phyloP scores from a whole-genome alignment of 2,329 filamentous ascomycete species.

The Beauveria australis region DNA sequence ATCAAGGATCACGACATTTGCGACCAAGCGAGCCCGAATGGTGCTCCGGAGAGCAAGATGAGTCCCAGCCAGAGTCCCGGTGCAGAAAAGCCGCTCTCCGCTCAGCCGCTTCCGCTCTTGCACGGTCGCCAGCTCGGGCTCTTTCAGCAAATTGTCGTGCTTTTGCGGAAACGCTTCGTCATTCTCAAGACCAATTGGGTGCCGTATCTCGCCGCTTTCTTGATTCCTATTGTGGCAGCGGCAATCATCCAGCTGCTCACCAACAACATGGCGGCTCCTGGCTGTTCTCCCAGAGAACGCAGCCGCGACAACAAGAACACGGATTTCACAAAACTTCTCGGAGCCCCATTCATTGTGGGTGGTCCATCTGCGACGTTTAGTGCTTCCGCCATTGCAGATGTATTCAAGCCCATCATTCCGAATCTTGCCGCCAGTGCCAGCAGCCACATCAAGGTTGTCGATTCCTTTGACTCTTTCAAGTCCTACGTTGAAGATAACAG shows the following conservation, averaged over 20 bases:
- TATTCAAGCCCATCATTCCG: constrained; percentile 14
- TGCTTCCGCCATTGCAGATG: constrained; percentile 1
- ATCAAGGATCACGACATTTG: constrained; percentile 20
- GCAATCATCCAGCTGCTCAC: constrained; percentile 68
- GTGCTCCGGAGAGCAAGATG: background rate
- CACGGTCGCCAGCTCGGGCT: constrained; percentile 53
- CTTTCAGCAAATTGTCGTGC: constrained; percentile 49
- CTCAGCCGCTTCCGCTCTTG: constrained; percentile 28
- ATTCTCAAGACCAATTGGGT: constrained; percentile 50
- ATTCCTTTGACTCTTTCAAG: constrained; percentile 59
- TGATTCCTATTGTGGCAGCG: constrained; percentile 67
- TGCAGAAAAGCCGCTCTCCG: background rate
- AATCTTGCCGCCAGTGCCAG: constrained; percentile 12
- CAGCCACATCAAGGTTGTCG: constrained; percentile 13
- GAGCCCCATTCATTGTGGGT: constrained; percentile 15
- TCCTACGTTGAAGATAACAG: constrained; percentile 53
- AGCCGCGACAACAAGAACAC: constrained; percentile 11
- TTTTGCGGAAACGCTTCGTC: constrained; percentile 56
- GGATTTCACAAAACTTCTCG: constrained; percentile 16
- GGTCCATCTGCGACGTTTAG: constrained; percentile 18
- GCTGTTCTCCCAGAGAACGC: constrained; percentile 31
- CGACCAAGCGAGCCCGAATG: background rate
- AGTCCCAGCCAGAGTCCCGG: background rate
- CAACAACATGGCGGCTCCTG: constrained; percentile 39
- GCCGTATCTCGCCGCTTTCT: constrained; percentile 62